Evolutionary conservation across 192 early-diverging fungal genomes (phyloP).

Genomic region (Backusella sp.): DNA sequence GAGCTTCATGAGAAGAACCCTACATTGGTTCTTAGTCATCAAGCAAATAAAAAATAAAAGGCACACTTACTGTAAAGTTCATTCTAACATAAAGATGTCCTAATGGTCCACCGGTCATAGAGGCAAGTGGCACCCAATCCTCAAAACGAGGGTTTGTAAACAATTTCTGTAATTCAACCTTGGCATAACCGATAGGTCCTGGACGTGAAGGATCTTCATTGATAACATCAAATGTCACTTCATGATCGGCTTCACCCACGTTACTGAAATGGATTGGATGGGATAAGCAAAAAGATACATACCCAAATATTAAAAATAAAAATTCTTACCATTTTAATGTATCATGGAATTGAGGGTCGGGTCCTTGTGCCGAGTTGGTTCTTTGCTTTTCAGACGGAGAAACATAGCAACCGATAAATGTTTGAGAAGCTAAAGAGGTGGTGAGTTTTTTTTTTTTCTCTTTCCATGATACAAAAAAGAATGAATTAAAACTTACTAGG

Average conservation of each 20-base stretch:
- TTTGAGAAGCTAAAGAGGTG: slow-evolving; percentile 5
- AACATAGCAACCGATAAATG: slow-evolving; percentile 34
- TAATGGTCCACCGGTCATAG: slow-evolving; percentile 2
- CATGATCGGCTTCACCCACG: slow-evolving; percentile 8
- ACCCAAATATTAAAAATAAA: too few species aligned
- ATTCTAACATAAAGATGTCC: slow-evolving; percentile 9
- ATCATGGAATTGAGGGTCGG: slow-evolving; percentile 31
- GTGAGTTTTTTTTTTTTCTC: too few species aligned
- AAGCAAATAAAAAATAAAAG: background rate
- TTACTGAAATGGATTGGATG: background rate
- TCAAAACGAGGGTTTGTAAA: background rate
- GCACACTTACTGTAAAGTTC: background rate
- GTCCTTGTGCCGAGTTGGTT: slow-evolving; percentile 23
- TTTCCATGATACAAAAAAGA: too few species aligned
- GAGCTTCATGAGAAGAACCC: background rate
- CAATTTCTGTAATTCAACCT: background rate
- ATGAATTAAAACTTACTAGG: background rate
- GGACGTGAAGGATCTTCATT: slow-evolving; percentile 26
- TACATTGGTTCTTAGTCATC: background rate
- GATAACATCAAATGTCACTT: slow-evolving; percentile 28
- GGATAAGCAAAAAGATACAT: too few species aligned
- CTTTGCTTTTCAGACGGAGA: slow-evolving; percentile 32
- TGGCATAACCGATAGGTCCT: slow-evolving; percentile 24
- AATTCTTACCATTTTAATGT: slow-evolving; percentile 21
- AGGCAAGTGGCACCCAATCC: background rate